phyloP scores from a whole-genome alignment of 345 rosid genomes.

The Ceriops decandra region DNA sequence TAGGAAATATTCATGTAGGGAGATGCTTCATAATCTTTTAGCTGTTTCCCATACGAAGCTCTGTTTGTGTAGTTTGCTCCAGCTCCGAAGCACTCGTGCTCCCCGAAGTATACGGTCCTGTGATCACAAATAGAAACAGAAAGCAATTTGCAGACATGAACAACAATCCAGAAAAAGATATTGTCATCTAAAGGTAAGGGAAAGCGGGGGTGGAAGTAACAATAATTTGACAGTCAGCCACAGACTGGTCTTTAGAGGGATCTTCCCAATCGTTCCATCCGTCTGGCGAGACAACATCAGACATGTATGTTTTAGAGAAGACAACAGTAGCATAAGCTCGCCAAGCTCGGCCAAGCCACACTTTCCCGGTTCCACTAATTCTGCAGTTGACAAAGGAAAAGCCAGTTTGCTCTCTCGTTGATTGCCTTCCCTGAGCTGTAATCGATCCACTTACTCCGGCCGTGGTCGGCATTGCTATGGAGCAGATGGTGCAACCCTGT shows the following conservation, averaged over 20 bases:
- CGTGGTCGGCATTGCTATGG: constrained; percentile 22
- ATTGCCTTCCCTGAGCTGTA: constrained; percentile 28
- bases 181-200: too few relatives aligned
- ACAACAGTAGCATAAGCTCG: constrained; percentile 58
- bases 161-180: neutral
- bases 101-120: constrained; percentile 73
- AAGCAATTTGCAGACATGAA: neutral
- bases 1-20: constrained; percentile 51
- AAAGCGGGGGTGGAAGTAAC: neutral
- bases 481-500: constrained; percentile 24
- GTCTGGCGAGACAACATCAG: constrained; percentile 44
- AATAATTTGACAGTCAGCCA: constrained; percentile 12
- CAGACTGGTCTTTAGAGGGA: constrained; percentile 56
- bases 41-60: constrained; percentile 51
- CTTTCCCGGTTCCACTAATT: constrained; percentile 53
- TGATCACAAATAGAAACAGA: neutral
- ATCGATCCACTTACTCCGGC: constrained; percentile 24
- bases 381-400: constrained; percentile 63
- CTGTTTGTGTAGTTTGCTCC: constrained; percentile 57
- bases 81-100: constrained; percentile 52
- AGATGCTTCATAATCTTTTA: constrained; percentile 54
- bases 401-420: constrained; percentile 51
- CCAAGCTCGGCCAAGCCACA: constrained; percentile 87
- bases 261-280: constrained; percentile 82
- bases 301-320: constrained; percentile 62